Percentiles rank a stretch among this genome's conserved stretches.
Conservation (phyloP, 2,329 filamentous ascomycete species). For the Phialocephala sp. region DNA sequence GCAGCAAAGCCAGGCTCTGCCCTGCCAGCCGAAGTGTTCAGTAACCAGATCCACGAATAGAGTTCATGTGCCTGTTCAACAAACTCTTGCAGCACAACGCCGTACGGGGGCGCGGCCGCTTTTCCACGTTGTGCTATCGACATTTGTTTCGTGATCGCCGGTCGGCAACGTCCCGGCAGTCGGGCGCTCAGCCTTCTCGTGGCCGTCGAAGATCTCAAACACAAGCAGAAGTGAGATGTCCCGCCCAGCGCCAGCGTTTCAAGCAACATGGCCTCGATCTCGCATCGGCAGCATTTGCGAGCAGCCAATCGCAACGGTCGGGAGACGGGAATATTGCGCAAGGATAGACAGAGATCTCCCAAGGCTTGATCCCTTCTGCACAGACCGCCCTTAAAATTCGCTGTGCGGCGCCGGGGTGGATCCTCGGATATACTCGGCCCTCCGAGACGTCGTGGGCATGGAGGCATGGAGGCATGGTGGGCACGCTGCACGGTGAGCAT, state of each 20-base stretch:
- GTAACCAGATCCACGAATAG: not conserved
- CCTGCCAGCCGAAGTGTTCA: not conserved
- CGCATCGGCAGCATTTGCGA: not conserved
- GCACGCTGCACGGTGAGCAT: not conserved
- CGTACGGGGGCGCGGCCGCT: too few species aligned
- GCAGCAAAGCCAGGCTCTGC: not conserved
- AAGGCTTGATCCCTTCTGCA: slow-evolving; percentile 35
- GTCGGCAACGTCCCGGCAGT: not conserved
- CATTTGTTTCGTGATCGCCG: not conserved
- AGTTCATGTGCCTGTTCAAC: not conserved
- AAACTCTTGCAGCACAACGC: too few species aligned
- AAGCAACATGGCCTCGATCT: slow-evolving; percentile 1
- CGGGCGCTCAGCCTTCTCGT: not conserved
- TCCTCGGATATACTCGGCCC: not conserved
- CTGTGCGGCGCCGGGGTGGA: not conserved
- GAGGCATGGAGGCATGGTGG: too few species aligned
- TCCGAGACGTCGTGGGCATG: not conserved
- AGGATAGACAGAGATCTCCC: slow-evolving; percentile 33
- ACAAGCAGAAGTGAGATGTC: slow-evolving; percentile 1
- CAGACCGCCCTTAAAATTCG: slow-evolving; percentile 16
- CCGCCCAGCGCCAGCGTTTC: slow-evolving; percentile 3
- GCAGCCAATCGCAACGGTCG: slow-evolving; percentile 9
- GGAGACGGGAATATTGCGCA: slow-evolving; percentile 17
- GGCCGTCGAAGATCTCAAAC: slow-evolving; percentile 1
- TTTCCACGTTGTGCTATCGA: not conserved